Base-by-base conservation (phyloP, 495 filamentous ascomycete genomes). In the Hyaloscypha variabilis region DNA sequence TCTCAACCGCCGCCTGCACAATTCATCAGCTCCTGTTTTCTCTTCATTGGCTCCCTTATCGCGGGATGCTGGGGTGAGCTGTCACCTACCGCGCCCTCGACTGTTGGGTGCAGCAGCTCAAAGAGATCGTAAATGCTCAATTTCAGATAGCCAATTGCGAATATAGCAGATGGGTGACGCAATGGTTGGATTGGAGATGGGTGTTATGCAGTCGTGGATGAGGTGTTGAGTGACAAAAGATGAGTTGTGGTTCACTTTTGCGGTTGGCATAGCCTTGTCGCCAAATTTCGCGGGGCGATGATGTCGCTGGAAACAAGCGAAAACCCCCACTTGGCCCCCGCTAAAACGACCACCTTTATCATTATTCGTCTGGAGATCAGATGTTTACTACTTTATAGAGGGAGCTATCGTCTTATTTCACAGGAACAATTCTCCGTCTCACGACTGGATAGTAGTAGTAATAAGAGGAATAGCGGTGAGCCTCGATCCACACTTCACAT, bases 241-340 rank as follows among this genome's bases (percentile, higher is more conserved):
- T 61, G 36, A 36, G n/a, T 19, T 8, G 34, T 42, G 8, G 23
- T 55, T 51, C 31, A 23, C 25, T 23, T 50, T 52, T 51, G 23
- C 26, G 51, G 10, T 46, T 54, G 8, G 61, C 62, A 65, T 65
- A 6, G 2, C 8, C 6, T 30, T 30, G 36, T 54, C 62, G 62
- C 62, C 1, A 65, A 57, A 59, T 51, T 58, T 65, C 36, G 62
- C 54, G 55, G 62, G 62, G 62, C 17, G 53, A n/a, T 58, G 62
- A 58, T 59, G 54, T 51, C 34, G 36, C 28, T 29, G 21, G 60
- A 54, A 46, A 31, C 46, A 19, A 26, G 51, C 51, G 51, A 54
- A 46, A 10, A 39, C 57, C 57, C 57, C 34, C 17, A 8, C 55
- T 58, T 6, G 6, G 25, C 29, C 11, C 6, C 39, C 39, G 4